Conservation (phyloP, 257 asterid species). For the Eucommia ulmoides region DNA sequence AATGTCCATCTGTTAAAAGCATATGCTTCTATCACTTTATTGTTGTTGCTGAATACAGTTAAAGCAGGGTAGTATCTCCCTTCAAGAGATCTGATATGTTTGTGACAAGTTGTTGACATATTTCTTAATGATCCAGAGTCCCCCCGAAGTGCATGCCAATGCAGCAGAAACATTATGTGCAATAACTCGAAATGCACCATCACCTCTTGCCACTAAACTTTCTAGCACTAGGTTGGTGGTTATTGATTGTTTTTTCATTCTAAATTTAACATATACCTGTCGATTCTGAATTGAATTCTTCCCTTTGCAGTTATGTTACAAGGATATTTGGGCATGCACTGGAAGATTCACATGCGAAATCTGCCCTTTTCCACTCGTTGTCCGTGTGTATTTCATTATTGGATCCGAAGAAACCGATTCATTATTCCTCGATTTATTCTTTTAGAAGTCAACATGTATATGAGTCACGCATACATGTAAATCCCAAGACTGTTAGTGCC, state of each 20-base stretch:
- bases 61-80: too few species aligned
- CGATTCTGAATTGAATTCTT: constrained; percentile 9
- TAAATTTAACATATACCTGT: constrained; percentile 6
- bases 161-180: constrained; percentile 93
- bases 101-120: too few species aligned
- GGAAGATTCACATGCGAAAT: constrained; percentile 66
- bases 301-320: constrained; percentile 59
- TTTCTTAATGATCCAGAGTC: constrained; percentile 31
- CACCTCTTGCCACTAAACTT: constrained; percentile 81
- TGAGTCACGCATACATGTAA: constrained; percentile 61
- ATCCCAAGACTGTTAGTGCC: constrained; percentile 83
- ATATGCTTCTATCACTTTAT: too few species aligned
- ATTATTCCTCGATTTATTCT: constrained; percentile 61
- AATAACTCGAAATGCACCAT: constrained; percentile 77
- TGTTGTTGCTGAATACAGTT: too few species aligned
- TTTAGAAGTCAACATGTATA: constrained; percentile 66
- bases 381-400: constrained; percentile 81
- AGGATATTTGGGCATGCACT: constrained; percentile 89
- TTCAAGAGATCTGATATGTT: too few species aligned
- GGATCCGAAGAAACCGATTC: constrained; percentile 86
- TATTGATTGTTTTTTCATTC: constrained; percentile 3
- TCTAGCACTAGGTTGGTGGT: constrained; percentile 74
- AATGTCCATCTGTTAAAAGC: too few species aligned
- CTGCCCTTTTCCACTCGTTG: constrained; percentile 77
- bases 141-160: constrained; percentile 95